Percentiles rank a stretch among this genome's conserved stretches.
phyloP scores from a whole-genome alignment of 352 stramenopile genomes.

The Phytophthora crassamura region DNA sequence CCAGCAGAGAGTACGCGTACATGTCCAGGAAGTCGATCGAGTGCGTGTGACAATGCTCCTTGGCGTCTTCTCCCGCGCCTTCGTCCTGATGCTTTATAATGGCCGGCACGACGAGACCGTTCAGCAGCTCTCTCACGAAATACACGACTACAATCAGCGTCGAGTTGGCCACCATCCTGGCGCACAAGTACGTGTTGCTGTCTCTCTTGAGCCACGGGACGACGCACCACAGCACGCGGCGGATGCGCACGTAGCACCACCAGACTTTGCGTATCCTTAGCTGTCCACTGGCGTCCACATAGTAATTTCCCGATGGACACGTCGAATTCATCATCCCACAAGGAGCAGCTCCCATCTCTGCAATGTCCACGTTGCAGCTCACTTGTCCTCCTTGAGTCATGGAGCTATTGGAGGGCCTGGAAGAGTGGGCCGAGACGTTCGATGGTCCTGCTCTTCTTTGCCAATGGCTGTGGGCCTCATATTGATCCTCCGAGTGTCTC shows the following conservation, averaged over 20 bases:
- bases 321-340: constrained; percentile 1
- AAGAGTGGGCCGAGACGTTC: constrained; percentile 24
- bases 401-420: constrained; percentile 10
- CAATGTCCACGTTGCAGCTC: constrained; percentile 11
- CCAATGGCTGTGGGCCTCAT: constrained; percentile 4
- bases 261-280: constrained; percentile 58
- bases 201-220: constrained; percentile 70
- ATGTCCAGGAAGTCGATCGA: constrained; percentile 72
- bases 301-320: constrained; percentile 67
- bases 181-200: constrained; percentile 82
- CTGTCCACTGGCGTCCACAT: constrained; percentile 59
- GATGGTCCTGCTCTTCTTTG: constrained; percentile 19
- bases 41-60: constrained; percentile 50
- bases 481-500: constrained; percentile 22
- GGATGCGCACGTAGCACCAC: constrained; percentile 63
- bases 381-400: constrained; percentile 2
- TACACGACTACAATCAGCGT: constrained; percentile 69
- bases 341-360: constrained; percentile 1
- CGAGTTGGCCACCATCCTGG: constrained; percentile 79
- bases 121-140: constrained; percentile 57
- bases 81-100: constrained; percentile 40
- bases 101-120: constrained; percentile 52
- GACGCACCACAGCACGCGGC: constrained; percentile 52
- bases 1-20: constrained; percentile 65
- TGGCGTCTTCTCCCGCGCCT: constrained; percentile 22